A percentile compares a stretch with the other conserved stretches of the same genome.
These are phyloP conservation scores for Fusarium sororula DNA, from an alignment of 2,329 filamentous ascomycete species.

Conservation along the genomic window DNA sequence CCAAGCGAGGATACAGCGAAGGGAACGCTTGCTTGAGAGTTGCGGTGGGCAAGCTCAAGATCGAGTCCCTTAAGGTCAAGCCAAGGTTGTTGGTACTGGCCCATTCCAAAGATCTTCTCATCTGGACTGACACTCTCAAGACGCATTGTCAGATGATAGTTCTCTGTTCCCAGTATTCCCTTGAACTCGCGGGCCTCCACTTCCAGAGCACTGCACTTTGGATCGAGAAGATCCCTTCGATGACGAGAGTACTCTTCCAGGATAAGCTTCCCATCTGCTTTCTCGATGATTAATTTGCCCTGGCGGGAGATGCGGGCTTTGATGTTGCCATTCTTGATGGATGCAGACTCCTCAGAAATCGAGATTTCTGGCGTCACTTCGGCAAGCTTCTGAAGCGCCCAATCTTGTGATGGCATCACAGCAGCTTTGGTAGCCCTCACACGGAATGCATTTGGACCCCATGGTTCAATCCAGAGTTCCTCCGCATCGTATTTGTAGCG, in stretches of 20 bases:
- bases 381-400: constrained; percentile 3
- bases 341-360: not conserved
- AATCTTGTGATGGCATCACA: constrained; percentile 1
- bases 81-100: constrained; percentile 72
- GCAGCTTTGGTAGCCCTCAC: constrained; percentile 6
- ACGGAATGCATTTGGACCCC: constrained; percentile 10
- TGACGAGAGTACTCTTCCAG: constrained; percentile 47
- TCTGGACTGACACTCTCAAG: constrained; percentile 63
- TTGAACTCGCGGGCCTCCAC: constrained; percentile 67
- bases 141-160: constrained; percentile 66
- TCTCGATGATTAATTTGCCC: constrained; percentile 45
- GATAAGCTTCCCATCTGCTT: constrained; percentile 39
- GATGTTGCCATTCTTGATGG: constrained; percentile 43
- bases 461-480: constrained; percentile 15
- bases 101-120: constrained; percentile 75
- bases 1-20: constrained; percentile 68
- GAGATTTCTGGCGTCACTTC: not conserved
- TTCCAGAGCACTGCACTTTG: constrained; percentile 66
- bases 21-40: constrained; percentile 72
- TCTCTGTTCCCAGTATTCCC: constrained; percentile 57
- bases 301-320: constrained; percentile 40
- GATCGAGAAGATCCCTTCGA: constrained; percentile 57
- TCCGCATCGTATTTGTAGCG: constrained; percentile 12
- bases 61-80: constrained; percentile 71
- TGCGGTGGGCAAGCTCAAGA: constrained; percentile 71